These are phyloP conservation scores for Eutrema yunnanense DNA, from an alignment of 345 rosid genomes.

Conservation along the genomic window DNA sequence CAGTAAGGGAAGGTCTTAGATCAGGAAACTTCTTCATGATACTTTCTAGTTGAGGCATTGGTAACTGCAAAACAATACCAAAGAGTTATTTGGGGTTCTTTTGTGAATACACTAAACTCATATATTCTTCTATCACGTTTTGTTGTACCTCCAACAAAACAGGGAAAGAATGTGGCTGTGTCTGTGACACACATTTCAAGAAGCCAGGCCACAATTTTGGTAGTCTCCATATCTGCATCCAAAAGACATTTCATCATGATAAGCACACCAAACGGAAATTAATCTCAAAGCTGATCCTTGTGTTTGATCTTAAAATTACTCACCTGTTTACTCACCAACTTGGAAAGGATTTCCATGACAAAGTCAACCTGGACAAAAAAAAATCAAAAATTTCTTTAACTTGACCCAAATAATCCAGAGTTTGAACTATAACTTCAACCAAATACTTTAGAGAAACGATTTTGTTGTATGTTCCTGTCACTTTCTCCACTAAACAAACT, in stretches of 20 bases:
- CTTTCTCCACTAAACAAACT: background rate
- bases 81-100: background rate
- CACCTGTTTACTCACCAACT: slow-evolving; percentile 90
- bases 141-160: slow-evolving; percentile 70
- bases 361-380: slow-evolving; percentile 66
- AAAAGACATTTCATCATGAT: slow-evolving; percentile 2
- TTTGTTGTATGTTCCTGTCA: background rate
- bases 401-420: background rate
- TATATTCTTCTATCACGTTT: background rate
- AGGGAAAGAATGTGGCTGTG: slow-evolving; percentile 84
- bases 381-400: background rate
- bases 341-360: slow-evolving; percentile 92
- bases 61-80: slow-evolving; percentile 55
- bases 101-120: background rate
- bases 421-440: background rate
- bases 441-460: background rate
- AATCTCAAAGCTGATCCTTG: slow-evolving; percentile 1
- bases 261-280: background rate
- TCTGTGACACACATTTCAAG: slow-evolving; percentile 90
- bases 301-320: slow-evolving; percentile 13
- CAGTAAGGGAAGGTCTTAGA: slow-evolving; percentile 65
- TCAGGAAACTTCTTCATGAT: slow-evolving; percentile 65
- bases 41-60: slow-evolving; percentile 75
- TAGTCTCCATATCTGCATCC: slow-evolving; percentile 82
- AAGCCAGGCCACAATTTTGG: slow-evolving; percentile 98